Evolutionary conservation across 352 stramenopile species (phyloP).

Genomic region (Blastocystis sp.): DNA sequence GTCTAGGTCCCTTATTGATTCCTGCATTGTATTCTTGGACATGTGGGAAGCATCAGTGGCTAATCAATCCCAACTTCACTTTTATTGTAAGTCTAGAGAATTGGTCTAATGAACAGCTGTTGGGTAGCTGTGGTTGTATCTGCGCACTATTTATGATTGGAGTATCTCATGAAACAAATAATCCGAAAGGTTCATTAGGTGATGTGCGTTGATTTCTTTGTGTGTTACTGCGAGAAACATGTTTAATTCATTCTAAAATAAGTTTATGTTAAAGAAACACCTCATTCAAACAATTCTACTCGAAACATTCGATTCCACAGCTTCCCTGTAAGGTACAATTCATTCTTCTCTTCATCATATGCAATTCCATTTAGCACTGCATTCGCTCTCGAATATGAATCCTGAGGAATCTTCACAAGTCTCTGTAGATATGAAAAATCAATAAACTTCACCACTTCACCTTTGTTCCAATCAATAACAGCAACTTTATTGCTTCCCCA

Average conservation of each 20-base stretch:
- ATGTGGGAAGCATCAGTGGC: neutral
- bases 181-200: neutral
- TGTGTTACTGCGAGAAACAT: neutral
- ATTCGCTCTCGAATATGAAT: neutral
- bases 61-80: neutral
- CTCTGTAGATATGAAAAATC: neutral
- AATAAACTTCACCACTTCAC: neutral
- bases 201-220: neutral
- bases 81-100: neutral
- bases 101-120: neutral
- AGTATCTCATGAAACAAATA: neutral
- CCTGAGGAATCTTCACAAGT: neutral
- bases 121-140: neutral
- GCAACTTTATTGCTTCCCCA: neutral
- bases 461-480: constrained; percentile 35
- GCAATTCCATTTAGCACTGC: constrained; percentile 57
- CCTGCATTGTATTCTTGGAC: constrained; percentile 48
- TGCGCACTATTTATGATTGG: neutral
- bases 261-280: neutral
- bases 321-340: constrained; percentile 33
- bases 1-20: constrained; percentile 20
- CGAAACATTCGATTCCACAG: constrained; percentile 37
- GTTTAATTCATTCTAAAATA: neutral
- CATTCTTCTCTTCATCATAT: neutral
- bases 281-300: constrained; percentile 1